A percentile compares a stretch with the other conserved stretches of the same genome.
Conservation (phyloP, 1,284 basidiomycete genomes). For the Inonotus obliquus region DNA sequence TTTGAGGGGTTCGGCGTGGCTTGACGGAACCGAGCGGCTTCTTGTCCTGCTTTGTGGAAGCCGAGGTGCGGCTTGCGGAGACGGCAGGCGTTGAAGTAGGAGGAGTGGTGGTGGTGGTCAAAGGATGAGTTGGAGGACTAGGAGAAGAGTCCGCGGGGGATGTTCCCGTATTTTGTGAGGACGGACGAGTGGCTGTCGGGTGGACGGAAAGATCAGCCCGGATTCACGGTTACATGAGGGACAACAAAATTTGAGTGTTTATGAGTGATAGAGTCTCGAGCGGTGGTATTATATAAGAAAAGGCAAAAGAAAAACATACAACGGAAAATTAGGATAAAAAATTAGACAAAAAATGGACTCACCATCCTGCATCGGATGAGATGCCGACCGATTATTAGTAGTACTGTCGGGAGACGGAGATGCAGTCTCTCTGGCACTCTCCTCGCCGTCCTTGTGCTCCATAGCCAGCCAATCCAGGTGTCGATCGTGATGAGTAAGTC, state of each 20-base stretch:
- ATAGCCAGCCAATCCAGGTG: too few species aligned
- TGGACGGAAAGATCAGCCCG: slow-evolving; percentile 3
- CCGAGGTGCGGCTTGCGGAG: background rate
- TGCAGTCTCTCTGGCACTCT: background rate
- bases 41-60: slow-evolving; percentile 6
- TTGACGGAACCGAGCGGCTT: slow-evolving; percentile 1
- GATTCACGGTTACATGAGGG: background rate
- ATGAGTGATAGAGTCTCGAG: too few species aligned
- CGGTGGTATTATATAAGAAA: background rate
- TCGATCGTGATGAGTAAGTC: slow-evolving; percentile 1
- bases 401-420: background rate
- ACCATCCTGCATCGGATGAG: slow-evolving; percentile 1
- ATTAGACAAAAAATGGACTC: background rate
- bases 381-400: background rate
- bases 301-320: background rate
- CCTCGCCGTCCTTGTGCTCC: background rate
- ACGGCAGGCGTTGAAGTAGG: background rate
- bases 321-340: background rate
- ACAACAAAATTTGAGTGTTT: background rate
- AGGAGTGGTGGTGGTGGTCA: slow-evolving; percentile 1
- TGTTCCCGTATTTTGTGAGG: slow-evolving; percentile 1
- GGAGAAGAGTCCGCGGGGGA: background rate
- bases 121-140: background rate
- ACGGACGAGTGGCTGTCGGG: slow-evolving; percentile 54
- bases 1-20: background rate